Evolutionary conservation across 495 filamentous ascomycete genomes (phyloP).

Genomic region (Xylaria bambusicola): DNA sequence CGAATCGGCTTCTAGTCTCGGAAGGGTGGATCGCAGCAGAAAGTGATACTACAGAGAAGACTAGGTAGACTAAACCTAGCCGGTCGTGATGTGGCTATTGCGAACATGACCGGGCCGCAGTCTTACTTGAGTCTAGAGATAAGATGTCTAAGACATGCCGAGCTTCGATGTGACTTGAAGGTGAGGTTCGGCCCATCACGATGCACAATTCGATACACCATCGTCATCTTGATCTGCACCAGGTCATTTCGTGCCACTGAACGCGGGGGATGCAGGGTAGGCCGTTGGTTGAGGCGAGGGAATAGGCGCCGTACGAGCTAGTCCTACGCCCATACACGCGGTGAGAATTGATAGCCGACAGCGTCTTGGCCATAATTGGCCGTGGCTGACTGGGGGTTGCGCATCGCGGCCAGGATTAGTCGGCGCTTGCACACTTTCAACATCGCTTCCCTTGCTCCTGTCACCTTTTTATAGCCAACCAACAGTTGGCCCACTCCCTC

Average conservation of each 20-base stretch:
- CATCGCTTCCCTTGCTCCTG: conserved; percentile 27
- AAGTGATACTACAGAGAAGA: too few relatives aligned
- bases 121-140: too few relatives aligned
- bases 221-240: background rate
- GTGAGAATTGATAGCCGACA: conserved; percentile 33
- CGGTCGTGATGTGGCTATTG: background rate
- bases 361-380: conserved; percentile 28
- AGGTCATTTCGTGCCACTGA: background rate
- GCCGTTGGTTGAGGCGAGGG: background rate
- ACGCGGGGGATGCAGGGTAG: conserved; percentile 3
- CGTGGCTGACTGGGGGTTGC: conserved; percentile 27
- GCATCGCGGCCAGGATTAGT: conserved; percentile 27
- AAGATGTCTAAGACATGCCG: too few relatives aligned
- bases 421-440: conserved; percentile 37
- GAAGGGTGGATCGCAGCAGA: background rate
- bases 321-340: conserved; percentile 20
- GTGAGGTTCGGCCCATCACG: background rate
- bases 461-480: conserved; percentile 40
- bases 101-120: background rate
- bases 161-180: too few relatives aligned
- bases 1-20: background rate
- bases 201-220: background rate
- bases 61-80: too few relatives aligned
- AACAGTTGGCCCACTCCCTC: conserved; percentile 22
- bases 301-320: conserved; percentile 13